Percentiles rank a stretch among this genome's conserved stretches.
Evolutionary conservation across 139 green algal genomes (phyloP).

Genomic region (Chlorella sp.): DNA sequence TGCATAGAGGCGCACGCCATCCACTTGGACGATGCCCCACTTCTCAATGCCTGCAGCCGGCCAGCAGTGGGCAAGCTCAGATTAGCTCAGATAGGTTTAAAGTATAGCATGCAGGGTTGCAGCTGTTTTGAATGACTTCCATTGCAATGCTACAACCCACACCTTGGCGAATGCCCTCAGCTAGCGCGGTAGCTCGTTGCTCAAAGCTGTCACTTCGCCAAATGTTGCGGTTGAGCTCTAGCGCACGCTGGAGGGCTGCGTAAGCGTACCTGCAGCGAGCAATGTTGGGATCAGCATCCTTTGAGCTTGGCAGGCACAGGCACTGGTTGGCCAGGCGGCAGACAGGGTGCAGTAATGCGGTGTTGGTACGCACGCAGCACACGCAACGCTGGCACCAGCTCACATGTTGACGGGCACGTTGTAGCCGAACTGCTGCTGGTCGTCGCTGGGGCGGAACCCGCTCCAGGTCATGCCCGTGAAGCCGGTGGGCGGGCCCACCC

Average conservation of each 20-base stretch:
- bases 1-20: conserved; percentile 52
- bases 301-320: too few species aligned
- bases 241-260: conserved; percentile 56
- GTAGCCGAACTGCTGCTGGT: conserved; percentile 60
- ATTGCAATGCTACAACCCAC: not conserved
- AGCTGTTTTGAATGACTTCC: not conserved
- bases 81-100: not conserved
- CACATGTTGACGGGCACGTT: conserved; percentile 66
- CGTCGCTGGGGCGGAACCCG: conserved; percentile 67
- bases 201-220: too few species aligned
- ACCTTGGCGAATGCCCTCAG: conserved; percentile 9
- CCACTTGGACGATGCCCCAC: conserved; percentile 44
- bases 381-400: too few species aligned
- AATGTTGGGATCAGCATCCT: too few species aligned
- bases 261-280: not conserved
- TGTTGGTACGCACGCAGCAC: too few species aligned
- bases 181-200: too few species aligned
- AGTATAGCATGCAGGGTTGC: not conserved
- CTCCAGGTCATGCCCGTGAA: conserved; percentile 74
- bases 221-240: conserved; percentile 49
- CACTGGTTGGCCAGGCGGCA: too few species aligned
- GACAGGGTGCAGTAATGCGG: too few species aligned
- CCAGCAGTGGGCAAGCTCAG: too few species aligned
- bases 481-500: conserved; percentile 11
- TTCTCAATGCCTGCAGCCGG: conserved; percentile 48